Evolutionary conservation across 805 yeast species (phyloP), one percentile per base, ranked within the genome.

Genomic region (Myxozyma neotropica): DNA sequence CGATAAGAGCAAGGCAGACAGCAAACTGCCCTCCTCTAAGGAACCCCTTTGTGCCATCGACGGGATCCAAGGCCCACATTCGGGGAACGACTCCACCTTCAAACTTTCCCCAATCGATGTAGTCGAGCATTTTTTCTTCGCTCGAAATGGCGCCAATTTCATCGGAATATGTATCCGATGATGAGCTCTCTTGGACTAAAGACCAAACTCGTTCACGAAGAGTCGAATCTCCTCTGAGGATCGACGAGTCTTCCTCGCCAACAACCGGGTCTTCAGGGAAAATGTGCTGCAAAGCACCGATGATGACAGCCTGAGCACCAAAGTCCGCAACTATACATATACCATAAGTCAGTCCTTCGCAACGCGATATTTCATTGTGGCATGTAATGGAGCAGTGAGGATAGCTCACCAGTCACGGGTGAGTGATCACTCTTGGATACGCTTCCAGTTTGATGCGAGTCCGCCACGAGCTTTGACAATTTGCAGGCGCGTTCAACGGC

Each of bases 11-110:
- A 46, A 94, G 77, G 71, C 99, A 94, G 1, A 94, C 96, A 1
- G 99, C 97, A 73, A 90, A 94, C 72, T 94, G 99, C 65, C 92
- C 97, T 48, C 96, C 96, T 70, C 99, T 81, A 55, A 94, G 77
- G 72, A 94, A 94, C 0, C 99, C 99, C 72, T 86, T 94, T 21
- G 99, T 94, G 6, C 99, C 99, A 71, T 94, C 99, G 63, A 94
- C 92, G 40, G 99, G 99, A 71, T 94, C 99, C 69, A 94, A 77
- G 0, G 97, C 96, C 99, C 99, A 94, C 71, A 89, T 84, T 62
- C 99, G 53, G 44, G 64, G 49, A 24, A 96, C 96, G 33, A 75
- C 67, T 3, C 97, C 96, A 55, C 97, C 98, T 62, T 79, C 72
- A 40, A 88, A 88, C 69, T 82, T 80, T 49, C 99, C 99, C 60